These are phyloP conservation scores for Ceratonia siliqua DNA, from an alignment of 306 rosid species.

Conservation along the genomic window DNA sequence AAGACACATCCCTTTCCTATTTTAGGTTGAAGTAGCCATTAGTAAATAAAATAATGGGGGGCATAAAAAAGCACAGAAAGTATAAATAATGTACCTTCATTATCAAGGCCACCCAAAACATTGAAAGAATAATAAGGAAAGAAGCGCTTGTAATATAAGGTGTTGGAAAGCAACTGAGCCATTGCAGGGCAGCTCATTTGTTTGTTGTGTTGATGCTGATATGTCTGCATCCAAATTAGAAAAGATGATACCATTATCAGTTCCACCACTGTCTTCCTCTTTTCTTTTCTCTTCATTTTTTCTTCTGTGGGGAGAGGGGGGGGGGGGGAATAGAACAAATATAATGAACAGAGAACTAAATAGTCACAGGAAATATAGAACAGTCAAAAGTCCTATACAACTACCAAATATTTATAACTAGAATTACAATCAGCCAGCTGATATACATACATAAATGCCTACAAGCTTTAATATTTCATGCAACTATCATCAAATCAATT, in stretches of 20 bases:
- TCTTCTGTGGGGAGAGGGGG: no score
- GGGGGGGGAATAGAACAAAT: neutral
- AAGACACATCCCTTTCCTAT: conserved; percentile 99
- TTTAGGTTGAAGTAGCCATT: conserved; percentile 21
- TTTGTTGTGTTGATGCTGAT: conserved; percentile 97
- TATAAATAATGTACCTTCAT: conserved; percentile 66
- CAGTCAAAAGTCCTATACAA: neutral
- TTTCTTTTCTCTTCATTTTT: neutral
- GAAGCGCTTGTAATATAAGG: conserved; percentile 94
- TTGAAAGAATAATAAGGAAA: conserved; percentile 94
- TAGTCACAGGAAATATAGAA: neutral
- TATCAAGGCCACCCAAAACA: conserved; percentile 95
- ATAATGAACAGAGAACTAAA: neutral
- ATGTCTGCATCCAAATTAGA: conserved; percentile 52
- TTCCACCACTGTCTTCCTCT: conserved; percentile 2
- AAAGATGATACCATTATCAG: conserved; percentile 4
- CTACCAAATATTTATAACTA: neutral
- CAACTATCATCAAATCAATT: neutral
- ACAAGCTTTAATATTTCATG: neutral
- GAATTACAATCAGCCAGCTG: no score
- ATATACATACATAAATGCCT: neutral
- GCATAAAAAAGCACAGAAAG: conserved; percentile 27
- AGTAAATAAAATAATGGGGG: conserved; percentile 14
- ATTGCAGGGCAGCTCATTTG: conserved; percentile 99
- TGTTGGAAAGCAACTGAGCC: conserved; percentile 96